Evolutionary conservation across 345 rosid genomes (phyloP).

Genomic region (Isatis tinctoria): DNA sequence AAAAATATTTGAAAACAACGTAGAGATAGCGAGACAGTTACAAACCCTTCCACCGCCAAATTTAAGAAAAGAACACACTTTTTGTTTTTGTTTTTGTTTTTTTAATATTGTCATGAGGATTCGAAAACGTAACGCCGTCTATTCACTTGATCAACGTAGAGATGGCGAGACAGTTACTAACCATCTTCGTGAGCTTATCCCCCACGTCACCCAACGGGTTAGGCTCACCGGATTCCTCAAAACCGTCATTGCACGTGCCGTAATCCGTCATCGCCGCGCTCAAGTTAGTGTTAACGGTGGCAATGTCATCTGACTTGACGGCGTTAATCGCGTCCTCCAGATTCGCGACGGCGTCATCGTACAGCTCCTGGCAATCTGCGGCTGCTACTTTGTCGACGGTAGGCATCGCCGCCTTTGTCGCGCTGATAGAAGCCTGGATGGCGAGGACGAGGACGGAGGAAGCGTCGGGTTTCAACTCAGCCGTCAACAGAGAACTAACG

Average conservation of each 20-base stretch:
- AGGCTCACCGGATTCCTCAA: constrained; percentile 28
- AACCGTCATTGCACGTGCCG: constrained; percentile 44
- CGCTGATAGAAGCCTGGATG: constrained; percentile 32
- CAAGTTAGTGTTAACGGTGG: constrained; percentile 40
- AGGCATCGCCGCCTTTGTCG: constrained; percentile 9
- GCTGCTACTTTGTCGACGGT: not conserved
- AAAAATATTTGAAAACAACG: constrained; percentile 7
- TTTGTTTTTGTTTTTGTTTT: not conserved
- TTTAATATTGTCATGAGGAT: not conserved
- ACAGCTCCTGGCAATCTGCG: constrained; percentile 40
- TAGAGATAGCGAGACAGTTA: not conserved
- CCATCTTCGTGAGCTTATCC: constrained; percentile 36
- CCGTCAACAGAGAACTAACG: constrained; percentile 25
- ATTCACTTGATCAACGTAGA: constrained; percentile 36
- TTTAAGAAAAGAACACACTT: not conserved
- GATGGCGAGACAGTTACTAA: constrained; percentile 53
- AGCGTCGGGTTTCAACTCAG: constrained; percentile 17
- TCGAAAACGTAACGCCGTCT: not conserved
- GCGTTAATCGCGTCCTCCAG: constrained; percentile 42
- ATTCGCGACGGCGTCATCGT: constrained; percentile 38
- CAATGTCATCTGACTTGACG: constrained; percentile 30
- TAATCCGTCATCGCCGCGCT: constrained; percentile 49
- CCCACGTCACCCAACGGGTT: constrained; percentile 27
- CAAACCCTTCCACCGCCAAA: not conserved
- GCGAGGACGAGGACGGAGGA: constrained; percentile 30